Base-by-base conservation (phyloP, 148 eudicot species). In the Spergularia marina region DNA sequence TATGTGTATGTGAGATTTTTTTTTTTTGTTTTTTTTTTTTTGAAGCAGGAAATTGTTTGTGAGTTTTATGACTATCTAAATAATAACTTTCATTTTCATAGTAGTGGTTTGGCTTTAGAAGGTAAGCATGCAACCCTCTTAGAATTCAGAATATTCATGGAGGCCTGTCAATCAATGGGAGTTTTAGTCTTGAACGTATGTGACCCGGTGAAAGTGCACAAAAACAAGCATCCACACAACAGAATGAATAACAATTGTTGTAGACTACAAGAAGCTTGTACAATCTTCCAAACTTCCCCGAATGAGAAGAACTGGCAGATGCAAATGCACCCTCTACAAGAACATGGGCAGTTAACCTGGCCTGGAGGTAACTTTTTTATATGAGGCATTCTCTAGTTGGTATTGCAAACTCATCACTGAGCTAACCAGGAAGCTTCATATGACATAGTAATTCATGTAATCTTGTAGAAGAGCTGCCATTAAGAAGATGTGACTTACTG, bases 401-500 rank as follows among this genome's bases (percentile, higher is more conserved):
- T 25, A 16, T 47, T n/a, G 23, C 30, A 47, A 21, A 49, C 40
- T 14, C 20, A 68, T 52, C 36, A 10, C 20, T 13, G 6, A 30
- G 30, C 21, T 4, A 5, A 65, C 53, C 53, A 65, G 51, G 17
- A 65, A 40, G 34, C 15, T 41, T 36, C 18, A 64, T 34, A 64
- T 34, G 18, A 18, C 9, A 63, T 21, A 56, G 15, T 69, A 3
- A 8, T 57, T 15, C 21, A 12, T 14, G 18, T 57, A 58, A 67
- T 10, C 18, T 68, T 7, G 36, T 7, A 67, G 30, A 66, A 44
- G 25, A 23, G 41, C 21, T 21, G 51, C 20, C 44, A 13, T 4
- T 41, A 70, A 61, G 12, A 47, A 65, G 54, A 71, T 3, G 18
- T 13, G 53, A 79, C 97, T 90, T 90, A 91, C 98, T 92, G 89